A percentile compares a stretch with the other conserved stretches of the same genome.
phyloP scores from a whole-genome alignment of 2,329 filamentous ascomycete species.

The Ceratocystis harringtonii region DNA sequence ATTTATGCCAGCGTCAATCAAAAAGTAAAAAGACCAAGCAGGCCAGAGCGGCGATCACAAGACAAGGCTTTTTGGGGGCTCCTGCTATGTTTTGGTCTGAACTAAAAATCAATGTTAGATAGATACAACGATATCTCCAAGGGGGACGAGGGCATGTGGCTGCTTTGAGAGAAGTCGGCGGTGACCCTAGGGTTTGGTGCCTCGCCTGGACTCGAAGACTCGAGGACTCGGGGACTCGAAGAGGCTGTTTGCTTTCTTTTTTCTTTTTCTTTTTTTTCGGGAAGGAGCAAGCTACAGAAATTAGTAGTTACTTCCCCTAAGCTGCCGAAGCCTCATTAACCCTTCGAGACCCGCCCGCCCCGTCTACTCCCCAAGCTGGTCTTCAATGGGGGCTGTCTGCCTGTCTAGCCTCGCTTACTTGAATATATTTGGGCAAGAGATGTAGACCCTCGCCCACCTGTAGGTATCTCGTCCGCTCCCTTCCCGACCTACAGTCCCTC shows the following conservation, averaged over 20 bases:
- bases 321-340: not conserved
- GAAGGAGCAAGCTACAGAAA: not conserved
- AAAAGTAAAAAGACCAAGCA: not conserved
- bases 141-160: too few species aligned
- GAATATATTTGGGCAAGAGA: not conserved
- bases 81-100: not conserved
- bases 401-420: not conserved
- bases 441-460: not conserved
- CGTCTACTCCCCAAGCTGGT: too few species aligned
- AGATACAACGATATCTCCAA: not conserved
- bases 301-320: not conserved
- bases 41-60: constrained; percentile 3
- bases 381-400: too few species aligned
- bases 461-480: not conserved
- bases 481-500: not conserved
- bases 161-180: not conserved
- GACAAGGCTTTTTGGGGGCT: not conserved
- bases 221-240: not conserved
- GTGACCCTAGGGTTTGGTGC: not conserved
- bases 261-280: not conserved
- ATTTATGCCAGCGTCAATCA: not conserved
- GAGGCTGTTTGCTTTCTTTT: not conserved
- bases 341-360: too few species aligned
- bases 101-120: not conserved
- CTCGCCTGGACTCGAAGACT: not conserved